Evolutionary conservation across 2,329 filamentous ascomycete species (phyloP).

Genomic region (Fusarium citri): DNA sequence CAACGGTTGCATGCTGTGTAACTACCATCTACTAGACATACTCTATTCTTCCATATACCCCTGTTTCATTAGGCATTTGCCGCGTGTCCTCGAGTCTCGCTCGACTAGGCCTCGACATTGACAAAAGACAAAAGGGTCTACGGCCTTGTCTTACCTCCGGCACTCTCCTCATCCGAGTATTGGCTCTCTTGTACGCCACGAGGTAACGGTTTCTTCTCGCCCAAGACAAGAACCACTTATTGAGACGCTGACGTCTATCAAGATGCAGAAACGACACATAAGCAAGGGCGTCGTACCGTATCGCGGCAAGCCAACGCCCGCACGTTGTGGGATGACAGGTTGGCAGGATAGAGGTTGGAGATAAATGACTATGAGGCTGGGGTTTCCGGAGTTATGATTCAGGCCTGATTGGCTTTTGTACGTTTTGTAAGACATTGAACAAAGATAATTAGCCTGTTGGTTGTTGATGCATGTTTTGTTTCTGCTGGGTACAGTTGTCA

Average conservation of each 20-base stretch:
- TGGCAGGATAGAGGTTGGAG: slow-evolving; percentile 28
- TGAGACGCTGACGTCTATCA: slow-evolving; percentile 31
- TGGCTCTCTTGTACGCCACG: slow-evolving; percentile 32
- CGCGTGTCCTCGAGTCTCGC: slow-evolving; percentile 6
- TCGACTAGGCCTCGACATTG: slow-evolving; percentile 1
- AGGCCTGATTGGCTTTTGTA: slow-evolving; percentile 24
- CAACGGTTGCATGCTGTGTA: slow-evolving; percentile 20
- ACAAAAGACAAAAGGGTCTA: slow-evolving; percentile 18
- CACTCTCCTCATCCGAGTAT: not conserved
- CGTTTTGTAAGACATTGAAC: slow-evolving; percentile 18
- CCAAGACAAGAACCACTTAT: slow-evolving; percentile 17
- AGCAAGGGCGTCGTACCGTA: slow-evolving; percentile 30
- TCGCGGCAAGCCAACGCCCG: slow-evolving; percentile 32
- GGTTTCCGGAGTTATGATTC: not conserved
- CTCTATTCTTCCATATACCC: slow-evolving; percentile 1
- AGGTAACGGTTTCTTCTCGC: slow-evolving; percentile 30
- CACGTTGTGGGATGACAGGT: slow-evolving; percentile 42
- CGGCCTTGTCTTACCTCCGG: not conserved
- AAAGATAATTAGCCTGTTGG: slow-evolving; percentile 2
- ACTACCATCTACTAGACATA: slow-evolving; percentile 2
- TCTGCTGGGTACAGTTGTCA: slow-evolving; percentile 1
- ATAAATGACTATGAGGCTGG: slow-evolving; percentile 10
- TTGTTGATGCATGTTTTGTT: slow-evolving; percentile 24
- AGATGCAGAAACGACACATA: slow-evolving; percentile 16
- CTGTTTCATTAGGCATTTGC: slow-evolving; percentile 23